Percentiles rank a stretch among this genome's conserved stretches.
Evolutionary conservation across 768 basidiomycete species (phyloP).

Genomic region (Dioszegia aurantiaca): DNA sequence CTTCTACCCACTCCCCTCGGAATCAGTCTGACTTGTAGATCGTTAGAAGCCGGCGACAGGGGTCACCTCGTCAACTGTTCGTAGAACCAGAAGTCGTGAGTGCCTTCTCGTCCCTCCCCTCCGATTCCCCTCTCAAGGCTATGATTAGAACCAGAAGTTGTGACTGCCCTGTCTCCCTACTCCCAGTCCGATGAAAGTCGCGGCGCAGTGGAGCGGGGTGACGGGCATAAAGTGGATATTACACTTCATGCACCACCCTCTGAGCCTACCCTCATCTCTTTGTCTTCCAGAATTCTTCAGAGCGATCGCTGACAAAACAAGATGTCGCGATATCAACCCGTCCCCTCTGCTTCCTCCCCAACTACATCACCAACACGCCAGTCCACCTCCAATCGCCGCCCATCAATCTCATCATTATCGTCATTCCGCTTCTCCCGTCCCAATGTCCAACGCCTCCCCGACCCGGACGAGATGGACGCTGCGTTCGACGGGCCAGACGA

Average conservation of each 20-base stretch:
- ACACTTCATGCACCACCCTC: conserved; percentile 48
- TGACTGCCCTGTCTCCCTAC: conserved; percentile 18
- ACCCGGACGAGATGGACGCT: conserved; percentile 65
- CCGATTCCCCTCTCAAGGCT: not conserved
- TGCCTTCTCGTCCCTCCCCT: too few species aligned
- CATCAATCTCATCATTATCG: conserved; percentile 17
- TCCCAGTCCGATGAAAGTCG: conserved; percentile 9
- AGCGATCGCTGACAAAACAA: not conserved
- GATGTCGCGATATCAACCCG: conserved; percentile 29
- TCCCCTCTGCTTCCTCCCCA: conserved; percentile 15
- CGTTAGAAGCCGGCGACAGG: too few species aligned
- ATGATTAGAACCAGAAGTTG: conserved; percentile 45
- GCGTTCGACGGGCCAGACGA: conserved; percentile 72
- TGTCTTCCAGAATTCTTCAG: conserved; percentile 10
- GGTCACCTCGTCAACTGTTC: too few species aligned
- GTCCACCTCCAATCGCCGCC: conserved; percentile 3
- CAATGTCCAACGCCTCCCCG: conserved; percentile 24
- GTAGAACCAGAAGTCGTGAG: too few species aligned
- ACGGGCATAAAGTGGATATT: conserved; percentile 26
- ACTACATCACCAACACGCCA: conserved; percentile 9
- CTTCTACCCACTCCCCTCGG: too few species aligned
- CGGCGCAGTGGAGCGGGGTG: conserved; percentile 15
- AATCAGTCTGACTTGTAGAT: too few species aligned
- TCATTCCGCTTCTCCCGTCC: conserved; percentile 23
- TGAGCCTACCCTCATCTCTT: conserved; percentile 24